phyloP scores from a whole-genome alignment of 179 eudicot genomes.

The Beta corolliflora region DNA sequence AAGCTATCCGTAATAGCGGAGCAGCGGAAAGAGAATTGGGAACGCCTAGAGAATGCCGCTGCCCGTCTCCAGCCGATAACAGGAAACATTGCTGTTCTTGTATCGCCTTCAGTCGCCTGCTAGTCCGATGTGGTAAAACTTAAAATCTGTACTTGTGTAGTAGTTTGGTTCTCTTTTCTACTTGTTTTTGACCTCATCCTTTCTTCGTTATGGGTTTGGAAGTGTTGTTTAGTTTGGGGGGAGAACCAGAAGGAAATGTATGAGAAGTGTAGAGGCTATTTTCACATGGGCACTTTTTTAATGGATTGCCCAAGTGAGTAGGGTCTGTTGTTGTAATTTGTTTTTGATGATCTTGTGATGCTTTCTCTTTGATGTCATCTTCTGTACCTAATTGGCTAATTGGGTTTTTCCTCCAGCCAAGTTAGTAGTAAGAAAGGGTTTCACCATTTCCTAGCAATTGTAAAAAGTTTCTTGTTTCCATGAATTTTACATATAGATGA shows the following conservation, averaged over 20 bases:
- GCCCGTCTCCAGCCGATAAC: slow-evolving; percentile 58
- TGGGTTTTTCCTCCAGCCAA: slow-evolving; percentile 19
- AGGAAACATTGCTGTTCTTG: slow-evolving; percentile 73
- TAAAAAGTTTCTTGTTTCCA: slow-evolving; percentile 16
- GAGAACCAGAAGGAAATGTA: slow-evolving; percentile 30
- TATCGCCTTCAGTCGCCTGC: slow-evolving; percentile 49
- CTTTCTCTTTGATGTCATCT: slow-evolving; percentile 24
- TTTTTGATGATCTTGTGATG: slow-evolving; percentile 16
- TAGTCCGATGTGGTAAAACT: slow-evolving; percentile 20
- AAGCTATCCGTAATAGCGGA: slow-evolving; percentile 38
- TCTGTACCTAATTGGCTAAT: slow-evolving; percentile 24
- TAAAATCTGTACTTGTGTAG: slow-evolving; percentile 19
- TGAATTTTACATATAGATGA: slow-evolving; percentile 13
- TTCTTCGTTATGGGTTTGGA: slow-evolving; percentile 6
- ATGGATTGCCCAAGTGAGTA: slow-evolving; percentile 37
- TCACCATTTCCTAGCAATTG: slow-evolving; percentile 16
- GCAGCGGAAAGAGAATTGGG: slow-evolving; percentile 62
- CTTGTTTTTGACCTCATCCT: slow-evolving; percentile 6
- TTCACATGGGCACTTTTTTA: slow-evolving; percentile 33
- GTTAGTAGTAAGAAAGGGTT: slow-evolving; percentile 28
- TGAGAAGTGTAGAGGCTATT: slow-evolving; percentile 38
- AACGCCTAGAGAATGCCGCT: slow-evolving; percentile 71
- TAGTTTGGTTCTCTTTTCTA: slow-evolving; percentile 23
- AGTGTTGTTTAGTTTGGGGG: slow-evolving; percentile 4
- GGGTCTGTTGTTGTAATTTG: slow-evolving; percentile 36